Evolutionary conservation across 306 rosid species (phyloP).

Genomic region (Dalbergia oliveri): DNA sequence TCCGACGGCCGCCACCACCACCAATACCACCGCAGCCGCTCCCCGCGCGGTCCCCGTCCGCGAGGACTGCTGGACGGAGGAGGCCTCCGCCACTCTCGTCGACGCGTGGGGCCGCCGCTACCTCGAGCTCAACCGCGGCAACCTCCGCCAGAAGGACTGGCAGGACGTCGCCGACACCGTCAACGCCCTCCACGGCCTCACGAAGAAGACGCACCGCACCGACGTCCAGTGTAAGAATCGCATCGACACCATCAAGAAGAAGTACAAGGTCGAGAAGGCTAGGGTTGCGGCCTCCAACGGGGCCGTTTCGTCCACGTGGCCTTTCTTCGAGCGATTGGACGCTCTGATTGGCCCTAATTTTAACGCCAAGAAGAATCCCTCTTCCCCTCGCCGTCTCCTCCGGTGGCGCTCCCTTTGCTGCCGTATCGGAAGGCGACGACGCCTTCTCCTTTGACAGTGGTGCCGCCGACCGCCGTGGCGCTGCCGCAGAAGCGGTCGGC

Average conservation of each 20-base stretch:
- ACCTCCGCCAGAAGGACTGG: conserved; percentile 99
- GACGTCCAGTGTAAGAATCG: conserved; percentile 98
- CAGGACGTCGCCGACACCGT: conserved; percentile 97
- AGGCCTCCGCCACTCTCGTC: conserved; percentile 86
- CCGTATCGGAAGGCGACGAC: conserved; percentile 58
- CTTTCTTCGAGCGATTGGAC: conserved; percentile 79
- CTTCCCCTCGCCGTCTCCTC: conserved; percentile 66
- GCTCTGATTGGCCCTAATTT: conserved; percentile 68
- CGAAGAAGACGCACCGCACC: conserved; percentile 90
- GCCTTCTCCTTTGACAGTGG: conserved; percentile 42
- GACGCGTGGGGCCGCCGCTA: conserved; percentile 97
- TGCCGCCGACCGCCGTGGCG: conserved; percentile 53
- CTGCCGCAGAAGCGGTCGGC: conserved; percentile 77
- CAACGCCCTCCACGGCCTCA: conserved; percentile 89
- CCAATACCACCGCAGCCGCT: conserved; percentile 29
- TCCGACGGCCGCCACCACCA: conserved; percentile 54
- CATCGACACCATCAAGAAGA: conserved; percentile 92
- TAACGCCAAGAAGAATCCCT: conserved; percentile 56
- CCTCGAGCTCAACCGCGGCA: conserved; percentile 93
- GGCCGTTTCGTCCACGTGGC: conserved; percentile 66
- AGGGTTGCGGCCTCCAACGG: conserved; percentile 77
- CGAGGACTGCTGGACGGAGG: conserved; percentile 97
- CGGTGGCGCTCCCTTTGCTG: conserved; percentile 66
- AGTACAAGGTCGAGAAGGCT: conserved; percentile 91
- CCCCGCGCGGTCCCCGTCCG: conserved; percentile 83